phyloP scores from a whole-genome alignment of 306 rosid species.

The Vigna trinervia region DNA sequence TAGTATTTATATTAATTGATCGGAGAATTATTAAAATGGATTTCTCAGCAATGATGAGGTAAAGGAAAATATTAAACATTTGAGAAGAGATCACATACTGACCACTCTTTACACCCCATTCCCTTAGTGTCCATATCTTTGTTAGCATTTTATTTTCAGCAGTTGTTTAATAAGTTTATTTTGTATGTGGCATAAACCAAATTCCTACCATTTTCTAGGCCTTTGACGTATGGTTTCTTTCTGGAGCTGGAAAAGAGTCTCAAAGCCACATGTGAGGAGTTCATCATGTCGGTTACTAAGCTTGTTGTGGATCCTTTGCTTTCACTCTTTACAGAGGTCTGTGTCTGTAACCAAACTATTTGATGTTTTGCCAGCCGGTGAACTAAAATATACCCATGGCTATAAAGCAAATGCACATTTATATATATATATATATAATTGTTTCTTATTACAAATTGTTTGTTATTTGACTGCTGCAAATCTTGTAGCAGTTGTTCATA shows the following conservation, averaged over 20 bases:
- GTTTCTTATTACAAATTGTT: constrained; percentile 2
- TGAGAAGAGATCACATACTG: too few species aligned
- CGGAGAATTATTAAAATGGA: too few species aligned
- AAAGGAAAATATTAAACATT: too few species aligned
- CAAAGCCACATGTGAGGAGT: constrained; percentile 96
- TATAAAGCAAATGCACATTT: constrained; percentile 18
- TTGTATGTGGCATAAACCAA: constrained; percentile 21
- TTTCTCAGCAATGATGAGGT: neutral
- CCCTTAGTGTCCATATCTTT: too few species aligned
- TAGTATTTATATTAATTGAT: neutral
- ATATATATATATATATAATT: neutral
- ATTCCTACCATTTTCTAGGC: constrained; percentile 24
- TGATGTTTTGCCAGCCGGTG: constrained; percentile 27
- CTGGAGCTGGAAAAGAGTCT: constrained; percentile 97
- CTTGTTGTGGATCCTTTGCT: constrained; percentile 98
- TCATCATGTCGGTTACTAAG: constrained; percentile 96
- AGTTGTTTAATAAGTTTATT: constrained; percentile 7
- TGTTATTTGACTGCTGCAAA: neutral
- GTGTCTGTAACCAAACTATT: constrained; percentile 36
- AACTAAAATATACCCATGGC: constrained; percentile 34
- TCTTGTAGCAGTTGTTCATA: constrained; percentile 55
- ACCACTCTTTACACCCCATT: too few species aligned
- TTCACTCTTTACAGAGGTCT: constrained; percentile 96
- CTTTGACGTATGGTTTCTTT: constrained; percentile 43
- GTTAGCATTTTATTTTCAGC: neutral